Evolutionary conservation across 768 basidiomycete species (phyloP), one percentile per base, ranked within the genome.

Genomic region (Vararia minispora): DNA sequence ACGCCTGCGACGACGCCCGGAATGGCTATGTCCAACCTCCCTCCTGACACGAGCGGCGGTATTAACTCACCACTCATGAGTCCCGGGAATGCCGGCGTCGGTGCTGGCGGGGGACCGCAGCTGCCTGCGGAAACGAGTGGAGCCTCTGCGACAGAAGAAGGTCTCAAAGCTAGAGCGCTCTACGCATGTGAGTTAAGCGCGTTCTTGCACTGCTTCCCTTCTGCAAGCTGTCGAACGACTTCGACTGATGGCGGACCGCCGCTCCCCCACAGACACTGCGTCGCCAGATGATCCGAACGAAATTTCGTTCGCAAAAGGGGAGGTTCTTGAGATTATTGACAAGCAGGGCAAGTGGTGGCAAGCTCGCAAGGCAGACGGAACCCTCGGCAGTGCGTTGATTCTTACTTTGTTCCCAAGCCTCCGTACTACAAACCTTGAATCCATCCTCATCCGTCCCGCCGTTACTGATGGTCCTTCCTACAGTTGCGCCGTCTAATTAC

Each of bases 311-410:
- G 53, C 63, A 36, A 97, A 97, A 58, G 89, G 90, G 38, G 94
- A 97, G 53, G 66, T 89, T 28, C 72, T 98, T 45, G 90, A 95
- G 45, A 83, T 98, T 39, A 58, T 91, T 41, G 92, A 98, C 61
- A 90, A 88, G 60, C 76, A 86, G 51, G 86, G 86, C 35, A 87
- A 89, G 55, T 89, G 88, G 88, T 91, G 88, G 88, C 86, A 87
- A 52, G 83, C 86, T 25, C 77, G 63, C 53, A 90, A 83, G 60
- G 50, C 67, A 13, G 88, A 91, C 55, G 88, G 85, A 37, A 55
- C 65, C 30, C 53, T 74, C 47, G 85, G 85, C 65, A 88, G 85
- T 87, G 56, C 61, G 85, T 77, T 1, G 3, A 22, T 1, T 37
- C 26, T 26, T 11, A n/a, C 33, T n/a, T 29, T 42, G 14, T 31